A percentile compares a stretch with the other conserved stretches of the same genome.
phyloP scores from a whole-genome alignment of 495 filamentous ascomycete genomes.

The Immersiella caudata region DNA sequence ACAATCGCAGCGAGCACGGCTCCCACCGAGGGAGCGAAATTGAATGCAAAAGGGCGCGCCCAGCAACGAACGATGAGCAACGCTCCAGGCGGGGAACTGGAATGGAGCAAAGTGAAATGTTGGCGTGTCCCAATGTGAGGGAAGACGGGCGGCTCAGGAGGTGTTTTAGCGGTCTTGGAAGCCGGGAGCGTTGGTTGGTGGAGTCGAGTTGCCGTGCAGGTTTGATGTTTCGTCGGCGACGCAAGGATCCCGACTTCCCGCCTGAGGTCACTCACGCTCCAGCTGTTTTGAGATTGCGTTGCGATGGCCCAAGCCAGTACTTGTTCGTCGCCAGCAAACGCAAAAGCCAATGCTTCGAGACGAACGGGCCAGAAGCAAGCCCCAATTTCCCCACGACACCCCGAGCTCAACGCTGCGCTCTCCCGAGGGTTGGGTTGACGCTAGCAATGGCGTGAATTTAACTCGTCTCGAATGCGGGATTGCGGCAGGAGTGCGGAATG shows the following conservation, averaged over 20 bases:
- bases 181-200: conserved; percentile 2
- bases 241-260: conserved; percentile 24
- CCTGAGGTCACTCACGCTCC: not conserved
- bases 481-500: not conserved
- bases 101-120: conserved; percentile 7
- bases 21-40: conserved; percentile 8
- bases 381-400: not conserved
- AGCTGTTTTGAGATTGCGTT: conserved; percentile 21
- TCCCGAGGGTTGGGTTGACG: not conserved
- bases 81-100: not conserved
- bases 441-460: conserved; percentile 1
- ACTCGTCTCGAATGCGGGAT: not conserved
- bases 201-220: conserved; percentile 19
- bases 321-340: conserved; percentile 10
- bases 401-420: conserved; percentile 4
- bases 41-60: not conserved
- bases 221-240: conserved; percentile 28
- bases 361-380: not conserved
- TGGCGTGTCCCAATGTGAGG: not conserved
- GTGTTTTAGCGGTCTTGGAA: not conserved
- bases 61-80: conserved; percentile 3
- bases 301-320: not conserved
- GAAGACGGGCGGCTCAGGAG: conserved; percentile 18
- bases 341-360: not conserved
- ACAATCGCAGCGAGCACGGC: conserved; percentile 7